These are phyloP conservation scores for Candida vartiovaarae DNA, from an alignment of 805 yeast species.

Conservation along the genomic window DNA sequence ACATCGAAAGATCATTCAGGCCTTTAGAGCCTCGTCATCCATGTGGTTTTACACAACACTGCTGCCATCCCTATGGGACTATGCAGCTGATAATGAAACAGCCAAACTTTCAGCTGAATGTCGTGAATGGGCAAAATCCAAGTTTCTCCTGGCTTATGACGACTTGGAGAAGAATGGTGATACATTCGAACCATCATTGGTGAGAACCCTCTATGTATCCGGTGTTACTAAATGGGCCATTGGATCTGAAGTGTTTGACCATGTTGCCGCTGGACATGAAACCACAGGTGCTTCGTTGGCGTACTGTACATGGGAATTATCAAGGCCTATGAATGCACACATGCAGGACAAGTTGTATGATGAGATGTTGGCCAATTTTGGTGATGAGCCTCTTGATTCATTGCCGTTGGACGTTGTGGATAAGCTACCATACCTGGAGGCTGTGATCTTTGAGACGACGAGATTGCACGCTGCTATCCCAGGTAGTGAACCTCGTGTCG, in stretches of 20 bases:
- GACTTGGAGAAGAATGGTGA: constrained; percentile 15
- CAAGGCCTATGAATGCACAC: constrained; percentile 37
- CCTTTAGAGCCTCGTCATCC: constrained; percentile 43
- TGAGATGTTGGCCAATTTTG: constrained; percentile 38
- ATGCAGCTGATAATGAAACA: constrained; percentile 37
- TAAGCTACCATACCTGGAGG: constrained; percentile 48
- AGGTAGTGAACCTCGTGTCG: constrained; percentile 61
- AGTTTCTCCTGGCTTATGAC: constrained; percentile 21
- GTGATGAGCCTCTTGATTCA: constrained; percentile 20
- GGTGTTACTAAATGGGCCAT: constrained; percentile 26
- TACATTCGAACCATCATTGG: constrained; percentile 12
- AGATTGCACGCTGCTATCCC: constrained; percentile 68
- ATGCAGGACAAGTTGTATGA: constrained; percentile 40
- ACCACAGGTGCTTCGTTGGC: constrained; percentile 65
- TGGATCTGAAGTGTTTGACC: constrained; percentile 50
- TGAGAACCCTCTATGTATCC: constrained; percentile 16
- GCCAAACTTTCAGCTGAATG: constrained; percentile 32
- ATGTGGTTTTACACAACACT: constrained; percentile 63
- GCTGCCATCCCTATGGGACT: constrained; percentile 46
- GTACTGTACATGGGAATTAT: constrained; percentile 51
- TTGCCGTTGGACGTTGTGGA: constrained; percentile 37
- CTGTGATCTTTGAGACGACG: constrained; percentile 53
- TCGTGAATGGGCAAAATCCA: constrained; percentile 37
- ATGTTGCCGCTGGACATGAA: constrained; percentile 72
- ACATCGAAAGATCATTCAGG: constrained; percentile 36